Base-by-base conservation (phyloP, 768 basidiomycete species). In the Lactifluus subvellereus region DNA sequence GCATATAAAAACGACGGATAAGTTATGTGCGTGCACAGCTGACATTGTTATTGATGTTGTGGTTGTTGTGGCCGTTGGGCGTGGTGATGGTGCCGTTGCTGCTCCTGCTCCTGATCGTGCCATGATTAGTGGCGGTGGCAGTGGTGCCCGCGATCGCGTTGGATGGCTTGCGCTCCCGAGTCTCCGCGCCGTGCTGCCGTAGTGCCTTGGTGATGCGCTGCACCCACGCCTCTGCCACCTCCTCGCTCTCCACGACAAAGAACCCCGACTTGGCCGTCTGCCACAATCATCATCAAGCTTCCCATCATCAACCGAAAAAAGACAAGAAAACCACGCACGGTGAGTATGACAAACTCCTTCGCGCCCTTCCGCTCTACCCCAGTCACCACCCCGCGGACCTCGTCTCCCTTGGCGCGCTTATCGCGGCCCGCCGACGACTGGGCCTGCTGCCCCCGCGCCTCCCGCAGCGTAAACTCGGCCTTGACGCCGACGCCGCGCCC, bases 341-440 rank as follows among this genome's bases (percentile, higher is more conserved):
- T 84, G 67, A 85, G 72, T 40, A 87, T 77, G 16, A 82, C 79
- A 69, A 87, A 85, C 69, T 84, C 83, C 42, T 81, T 74, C 58
- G 82, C 83, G 52, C 82, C 75, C 68, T 83, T 84, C 32, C 76
- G 72, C 59, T 81, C 82, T 0, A 82, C 80, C 27, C 78, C 76
- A 4, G 75, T 74, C 10, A 87, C 72, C 47, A 77, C 72, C 47
- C 72, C 74, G 42, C 78, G 61, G 4, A 20, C 43, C 6, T 62
- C 61, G 10, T 63, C 57, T 10, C 61, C 50, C 42, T 63, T 77
- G 16, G 75, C 70, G 53, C 83, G 82, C 69, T 79, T 82, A 55
- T 77, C 78, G 52, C 75, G 77, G 5, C 80, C 78, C 60, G 76
- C 77, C 49, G 70, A 70, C 58, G 0, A 22, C 11, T 32, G 2